Percentiles rank a stretch among this genome's conserved stretches.
Evolutionary conservation across 202 grass and related monocot genomes (phyloP).

Genomic region (Zoysia matrella): DNA sequence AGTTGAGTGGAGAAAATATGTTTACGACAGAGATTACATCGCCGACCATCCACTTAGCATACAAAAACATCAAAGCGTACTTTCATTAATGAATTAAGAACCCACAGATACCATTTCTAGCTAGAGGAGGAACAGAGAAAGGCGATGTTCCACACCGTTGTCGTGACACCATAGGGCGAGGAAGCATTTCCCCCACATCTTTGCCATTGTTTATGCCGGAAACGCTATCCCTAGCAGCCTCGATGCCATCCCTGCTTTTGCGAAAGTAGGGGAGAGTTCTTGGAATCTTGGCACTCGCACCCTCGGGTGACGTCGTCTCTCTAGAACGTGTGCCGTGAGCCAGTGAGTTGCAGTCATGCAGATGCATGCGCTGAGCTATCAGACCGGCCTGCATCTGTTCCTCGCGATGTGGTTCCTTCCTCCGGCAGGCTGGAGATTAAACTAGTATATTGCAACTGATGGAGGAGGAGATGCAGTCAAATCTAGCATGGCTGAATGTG

Average conservation of each 20-base stretch:
- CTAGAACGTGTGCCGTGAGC: background rate
- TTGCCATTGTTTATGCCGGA: too few species aligned
- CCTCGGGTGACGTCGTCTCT: background rate
- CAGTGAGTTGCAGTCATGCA: background rate
- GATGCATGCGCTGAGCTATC: constrained; percentile 8
- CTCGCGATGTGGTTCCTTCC: constrained; percentile 19
- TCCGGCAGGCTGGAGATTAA: constrained; percentile 22
- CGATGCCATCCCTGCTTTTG: constrained; percentile 32
- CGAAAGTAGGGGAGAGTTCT: constrained; percentile 42
- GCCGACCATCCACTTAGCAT: too few species aligned
- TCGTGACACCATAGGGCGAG: too few species aligned
- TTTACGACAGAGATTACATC: too few species aligned
- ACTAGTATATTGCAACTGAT: background rate
- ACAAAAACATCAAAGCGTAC: too few species aligned
- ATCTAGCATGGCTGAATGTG: background rate
- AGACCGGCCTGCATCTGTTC: constrained; percentile 25
- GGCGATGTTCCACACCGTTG: too few species aligned
- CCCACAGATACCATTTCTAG: too few species aligned
- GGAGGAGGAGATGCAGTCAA: constrained; percentile 13
- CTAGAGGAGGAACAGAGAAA: too few species aligned
- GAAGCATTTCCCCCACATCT: too few species aligned
- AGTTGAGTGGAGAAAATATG: too few species aligned
- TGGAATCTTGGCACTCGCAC: constrained; percentile 42
- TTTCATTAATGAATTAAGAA: too few species aligned
- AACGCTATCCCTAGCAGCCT: too few species aligned